phyloP scores from a whole-genome alignment of 805 yeast genomes.

The Saccharomycopsis sp. region DNA sequence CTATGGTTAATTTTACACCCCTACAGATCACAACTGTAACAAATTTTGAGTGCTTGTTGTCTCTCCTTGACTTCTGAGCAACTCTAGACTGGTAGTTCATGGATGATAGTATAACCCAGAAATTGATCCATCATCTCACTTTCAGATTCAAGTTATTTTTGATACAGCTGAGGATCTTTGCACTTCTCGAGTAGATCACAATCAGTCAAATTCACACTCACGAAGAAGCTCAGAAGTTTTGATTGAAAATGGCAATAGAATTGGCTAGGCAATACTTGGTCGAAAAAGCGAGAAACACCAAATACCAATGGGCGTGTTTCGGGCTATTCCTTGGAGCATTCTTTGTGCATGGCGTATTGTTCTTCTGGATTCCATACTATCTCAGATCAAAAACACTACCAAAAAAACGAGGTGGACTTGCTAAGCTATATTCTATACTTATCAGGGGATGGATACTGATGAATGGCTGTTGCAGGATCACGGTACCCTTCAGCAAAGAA shows the following conservation, averaged over 20 bases:
- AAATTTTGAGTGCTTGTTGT: too few species aligned
- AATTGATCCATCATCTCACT: too few species aligned
- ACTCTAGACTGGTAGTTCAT: too few species aligned
- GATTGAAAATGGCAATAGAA: constrained; percentile 27
- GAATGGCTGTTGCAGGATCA: constrained; percentile 27
- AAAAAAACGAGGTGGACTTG: not conserved
- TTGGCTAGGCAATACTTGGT: constrained; percentile 33
- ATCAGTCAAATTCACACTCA: not conserved
- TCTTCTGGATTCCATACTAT: constrained; percentile 36
- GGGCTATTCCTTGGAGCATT: constrained; percentile 27
- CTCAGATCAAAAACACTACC: constrained; percentile 24
- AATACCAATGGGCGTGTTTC: constrained; percentile 33
- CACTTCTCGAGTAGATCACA: too few species aligned
- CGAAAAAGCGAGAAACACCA: constrained; percentile 33
- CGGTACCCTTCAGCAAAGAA: constrained; percentile 23
- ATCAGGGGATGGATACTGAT: constrained; percentile 28
- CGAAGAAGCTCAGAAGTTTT: not conserved
- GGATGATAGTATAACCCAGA: too few species aligned
- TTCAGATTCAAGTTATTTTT: too few species aligned
- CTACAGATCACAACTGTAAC: too few species aligned
- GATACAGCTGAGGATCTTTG: too few species aligned
- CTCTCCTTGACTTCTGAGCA: too few species aligned
- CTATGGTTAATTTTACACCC: too few species aligned
- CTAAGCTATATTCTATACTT: constrained; percentile 26
- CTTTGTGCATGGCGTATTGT: constrained; percentile 34